Evolutionary conservation across 2,329 filamentous ascomycete genomes (phyloP).

Genomic region (Fusarium sp.): DNA sequence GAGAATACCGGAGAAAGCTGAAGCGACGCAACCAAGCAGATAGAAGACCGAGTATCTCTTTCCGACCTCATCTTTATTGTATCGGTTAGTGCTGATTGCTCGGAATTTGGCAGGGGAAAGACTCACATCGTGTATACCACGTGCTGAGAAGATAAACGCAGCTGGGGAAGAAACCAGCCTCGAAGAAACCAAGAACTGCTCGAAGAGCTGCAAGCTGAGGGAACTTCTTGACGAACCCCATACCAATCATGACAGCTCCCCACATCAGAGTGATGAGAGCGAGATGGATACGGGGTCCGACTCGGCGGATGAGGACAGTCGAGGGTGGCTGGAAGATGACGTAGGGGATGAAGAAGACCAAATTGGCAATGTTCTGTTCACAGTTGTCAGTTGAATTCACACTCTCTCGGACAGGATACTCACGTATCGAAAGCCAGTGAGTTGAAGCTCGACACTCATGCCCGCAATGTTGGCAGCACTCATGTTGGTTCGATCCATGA

Average conservation of each 20-base stretch:
- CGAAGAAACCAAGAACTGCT: conserved; percentile 70
- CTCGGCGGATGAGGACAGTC: conserved; percentile 73
- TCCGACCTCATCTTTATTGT: conserved; percentile 69
- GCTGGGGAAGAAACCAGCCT: conserved; percentile 78
- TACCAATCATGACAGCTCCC: conserved; percentile 72
- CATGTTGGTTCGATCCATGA: conserved; percentile 85
- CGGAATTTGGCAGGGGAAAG: accelerated
- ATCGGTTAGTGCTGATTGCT: background rate
- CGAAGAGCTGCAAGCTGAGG: conserved; percentile 64
- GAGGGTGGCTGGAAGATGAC: conserved; percentile 77
- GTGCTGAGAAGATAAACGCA: conserved; percentile 79
- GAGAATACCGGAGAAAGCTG: conserved; percentile 75
- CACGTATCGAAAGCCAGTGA: conserved; percentile 60
- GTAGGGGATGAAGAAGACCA: conserved; percentile 81
- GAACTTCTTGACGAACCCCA: conserved; percentile 70
- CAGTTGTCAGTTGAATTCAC: background rate
- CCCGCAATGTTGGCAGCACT: conserved; percentile 78
- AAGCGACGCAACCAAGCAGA: conserved; percentile 73
- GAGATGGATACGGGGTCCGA: conserved; percentile 71
- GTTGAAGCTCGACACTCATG: conserved; percentile 60
- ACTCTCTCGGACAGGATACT: conserved; percentile 18
- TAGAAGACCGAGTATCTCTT: conserved; percentile 78
- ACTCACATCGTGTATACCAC: conserved; percentile 75
- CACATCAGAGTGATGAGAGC: conserved; percentile 66
- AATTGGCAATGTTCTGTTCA: conserved; percentile 69